Percentiles rank a stretch among this genome's conserved stretches.
Evolutionary conservation across 371 early-diverging fungal species (phyloP).

Genomic region (Syncephalastrum racemosum): DNA sequence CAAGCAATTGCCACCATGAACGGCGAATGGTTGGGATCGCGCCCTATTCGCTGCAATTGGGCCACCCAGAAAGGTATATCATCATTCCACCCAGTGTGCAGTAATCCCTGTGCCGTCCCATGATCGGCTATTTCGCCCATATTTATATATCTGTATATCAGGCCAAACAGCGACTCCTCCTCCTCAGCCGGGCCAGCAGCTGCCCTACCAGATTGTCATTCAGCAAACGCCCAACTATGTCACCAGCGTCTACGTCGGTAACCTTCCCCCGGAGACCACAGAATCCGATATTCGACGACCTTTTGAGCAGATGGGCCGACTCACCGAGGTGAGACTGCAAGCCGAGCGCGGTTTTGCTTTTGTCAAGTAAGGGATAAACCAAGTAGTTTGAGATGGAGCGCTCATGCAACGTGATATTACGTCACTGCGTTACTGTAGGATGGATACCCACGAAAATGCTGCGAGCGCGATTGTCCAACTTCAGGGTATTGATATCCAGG

Average conservation of each 20-base stretch:
- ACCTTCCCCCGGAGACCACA: constrained; percentile 76
- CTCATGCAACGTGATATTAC: constrained; percentile 5
- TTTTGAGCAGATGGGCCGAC: constrained; percentile 76
- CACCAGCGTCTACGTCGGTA: constrained; percentile 88
- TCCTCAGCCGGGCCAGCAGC: constrained; percentile 54
- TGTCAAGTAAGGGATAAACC: constrained; percentile 56
- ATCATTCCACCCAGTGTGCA: too few relatives aligned
- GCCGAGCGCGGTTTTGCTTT: constrained; percentile 91
- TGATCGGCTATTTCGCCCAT: not conserved
- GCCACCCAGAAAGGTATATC: constrained; percentile 59
- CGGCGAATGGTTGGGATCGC: constrained; percentile 69
- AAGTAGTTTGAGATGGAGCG: not conserved
- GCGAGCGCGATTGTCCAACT: constrained; percentile 78
- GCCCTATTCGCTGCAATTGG: constrained; percentile 71
- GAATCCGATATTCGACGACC: constrained; percentile 73
- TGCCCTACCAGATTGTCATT: constrained; percentile 70
- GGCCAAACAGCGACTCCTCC: constrained; percentile 54
- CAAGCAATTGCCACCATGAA: constrained; percentile 86
- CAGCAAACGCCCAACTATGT: constrained; percentile 77
- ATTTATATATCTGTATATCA: constrained; percentile 4
- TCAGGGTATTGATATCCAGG: constrained; percentile 66
- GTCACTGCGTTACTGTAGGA: constrained; percentile 43
- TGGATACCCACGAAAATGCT: constrained; percentile 87
- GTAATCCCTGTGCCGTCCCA: not conserved
- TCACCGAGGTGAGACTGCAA: constrained; percentile 80